Conservation (phyloP, 495 filamentous ascomycete genomes). For the Penicillium verhagenii region DNA sequence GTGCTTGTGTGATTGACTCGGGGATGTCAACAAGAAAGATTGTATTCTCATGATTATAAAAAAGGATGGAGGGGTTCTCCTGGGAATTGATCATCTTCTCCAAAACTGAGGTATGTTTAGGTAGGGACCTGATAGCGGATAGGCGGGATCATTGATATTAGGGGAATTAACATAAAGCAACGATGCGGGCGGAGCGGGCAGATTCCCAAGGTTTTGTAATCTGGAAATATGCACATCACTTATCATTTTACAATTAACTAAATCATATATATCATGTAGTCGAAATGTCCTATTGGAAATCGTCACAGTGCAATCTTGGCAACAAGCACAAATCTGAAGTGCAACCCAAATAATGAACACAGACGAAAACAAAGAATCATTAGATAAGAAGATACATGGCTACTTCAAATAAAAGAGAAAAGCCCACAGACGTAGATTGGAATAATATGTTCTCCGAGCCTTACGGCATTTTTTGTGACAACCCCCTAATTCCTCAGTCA, state of each 20-base stretch:
- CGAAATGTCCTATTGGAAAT: neutral
- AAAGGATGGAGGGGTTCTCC: constrained; percentile 43
- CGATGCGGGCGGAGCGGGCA: neutral
- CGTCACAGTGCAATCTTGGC: neutral
- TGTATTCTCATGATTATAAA: constrained; percentile 42
- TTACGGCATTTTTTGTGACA: constrained; percentile 8
- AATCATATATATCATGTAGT: neutral
- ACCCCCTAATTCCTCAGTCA: constrained; percentile 2
- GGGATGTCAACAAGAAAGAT: constrained; percentile 64
- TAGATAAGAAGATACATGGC: constrained; percentile 15
- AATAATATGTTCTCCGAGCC: too few species aligned
- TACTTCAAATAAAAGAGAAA: constrained; percentile 7
- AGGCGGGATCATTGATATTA: too few species aligned
- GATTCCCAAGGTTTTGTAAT: too few species aligned
- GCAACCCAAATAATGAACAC: neutral
- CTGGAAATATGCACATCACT: too few species aligned
- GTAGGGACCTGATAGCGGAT: neutral
- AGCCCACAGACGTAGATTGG: too few species aligned
- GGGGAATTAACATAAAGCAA: neutral
- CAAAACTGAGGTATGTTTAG: neutral
- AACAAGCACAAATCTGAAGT: neutral
- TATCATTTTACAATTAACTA: neutral
- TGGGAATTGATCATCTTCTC: constrained; percentile 7
- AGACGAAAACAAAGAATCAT: neutral
- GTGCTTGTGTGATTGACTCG: constrained; percentile 52